Evolutionary conservation across 331 rosid species (phyloP).

Genomic region (Rhamnella rubrinervis): DNA sequence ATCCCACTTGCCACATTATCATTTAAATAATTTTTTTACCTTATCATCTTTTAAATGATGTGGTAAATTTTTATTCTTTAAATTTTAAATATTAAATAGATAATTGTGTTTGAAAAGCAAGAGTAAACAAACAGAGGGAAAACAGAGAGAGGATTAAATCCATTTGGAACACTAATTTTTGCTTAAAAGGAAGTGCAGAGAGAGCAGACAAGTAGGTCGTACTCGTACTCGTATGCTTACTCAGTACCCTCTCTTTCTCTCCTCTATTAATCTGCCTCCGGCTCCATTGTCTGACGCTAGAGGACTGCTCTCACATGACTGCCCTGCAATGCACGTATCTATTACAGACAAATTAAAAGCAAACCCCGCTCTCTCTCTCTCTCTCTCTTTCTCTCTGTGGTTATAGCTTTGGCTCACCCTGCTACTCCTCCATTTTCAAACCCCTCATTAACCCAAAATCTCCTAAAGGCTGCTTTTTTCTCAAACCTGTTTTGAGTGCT

Average conservation of each 20-base stretch:
- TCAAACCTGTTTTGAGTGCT: too few relatives aligned
- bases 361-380: not conserved
- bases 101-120: too few relatives aligned
- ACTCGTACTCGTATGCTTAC: not conserved
- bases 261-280: constrained; percentile 13
- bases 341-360: constrained; percentile 17
- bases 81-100: too few relatives aligned
- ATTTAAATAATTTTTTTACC: too few relatives aligned
- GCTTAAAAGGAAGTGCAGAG: too few relatives aligned
- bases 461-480: not conserved
- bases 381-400: too few relatives aligned
- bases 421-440: not conserved
- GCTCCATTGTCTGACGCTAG: constrained; percentile 17
- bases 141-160: too few relatives aligned
- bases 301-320: constrained; percentile 42
- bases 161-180: too few relatives aligned
- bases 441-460: not conserved
- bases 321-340: constrained; percentile 31
- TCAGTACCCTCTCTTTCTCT: not conserved
- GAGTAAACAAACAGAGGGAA: too few relatives aligned
- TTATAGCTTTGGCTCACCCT: constrained; percentile 5
- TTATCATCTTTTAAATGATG: too few relatives aligned
- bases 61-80: too few relatives aligned
- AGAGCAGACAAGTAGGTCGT: not conserved
- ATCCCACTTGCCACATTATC: too few relatives aligned